phyloP scores from a whole-genome alignment of 2,329 filamentous ascomycete genomes.

The Claviceps lovelessii region DNA sequence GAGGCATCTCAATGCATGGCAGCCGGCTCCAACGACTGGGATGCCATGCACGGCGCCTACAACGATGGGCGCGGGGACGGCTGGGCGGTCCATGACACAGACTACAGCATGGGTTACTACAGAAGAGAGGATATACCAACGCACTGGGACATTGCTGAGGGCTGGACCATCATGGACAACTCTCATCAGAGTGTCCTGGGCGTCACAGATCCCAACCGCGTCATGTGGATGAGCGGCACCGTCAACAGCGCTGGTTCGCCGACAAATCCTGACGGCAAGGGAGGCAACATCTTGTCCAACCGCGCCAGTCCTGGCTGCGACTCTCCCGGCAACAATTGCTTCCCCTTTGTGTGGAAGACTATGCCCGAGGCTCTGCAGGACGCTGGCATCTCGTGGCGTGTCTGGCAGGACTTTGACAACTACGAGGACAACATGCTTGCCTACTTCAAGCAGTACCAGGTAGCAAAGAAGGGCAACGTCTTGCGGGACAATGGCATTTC shows the following conservation, averaged over 20 bases:
- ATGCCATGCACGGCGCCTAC: constrained; percentile 34
- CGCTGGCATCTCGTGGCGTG: constrained; percentile 34
- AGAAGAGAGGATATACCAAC: constrained; percentile 36
- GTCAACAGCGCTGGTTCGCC: constrained; percentile 32
- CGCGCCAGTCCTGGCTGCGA: constrained; percentile 21
- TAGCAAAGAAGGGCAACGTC: constrained; percentile 4
- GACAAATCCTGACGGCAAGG: constrained; percentile 19
- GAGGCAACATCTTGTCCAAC: constrained; percentile 26
- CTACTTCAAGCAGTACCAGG: constrained; percentile 18
- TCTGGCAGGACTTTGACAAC: constrained; percentile 34
- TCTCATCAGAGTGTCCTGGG: constrained; percentile 8
- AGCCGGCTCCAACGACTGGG: constrained; percentile 36
- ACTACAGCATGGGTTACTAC: constrained; percentile 30
- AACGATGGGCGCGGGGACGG: constrained; percentile 35
- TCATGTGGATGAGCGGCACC: constrained; percentile 22
- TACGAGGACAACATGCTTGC: constrained; percentile 40
- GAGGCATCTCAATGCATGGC: constrained; percentile 39
- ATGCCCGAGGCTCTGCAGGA: constrained; percentile 33
- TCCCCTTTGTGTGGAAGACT: constrained; percentile 37
- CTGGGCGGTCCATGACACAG: constrained; percentile 23
- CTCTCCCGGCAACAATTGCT: constrained; percentile 29
- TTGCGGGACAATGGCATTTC: constrained; percentile 19
- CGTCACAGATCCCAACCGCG: constrained; percentile 34
- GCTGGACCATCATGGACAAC: constrained; percentile 26
- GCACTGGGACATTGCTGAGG: constrained; percentile 40